Percentiles rank a stretch among this genome's conserved stretches.
Evolutionary conservation across 2,329 filamentous ascomycete species (phyloP).

Genomic region (Microdochium trichocladiopsis): DNA sequence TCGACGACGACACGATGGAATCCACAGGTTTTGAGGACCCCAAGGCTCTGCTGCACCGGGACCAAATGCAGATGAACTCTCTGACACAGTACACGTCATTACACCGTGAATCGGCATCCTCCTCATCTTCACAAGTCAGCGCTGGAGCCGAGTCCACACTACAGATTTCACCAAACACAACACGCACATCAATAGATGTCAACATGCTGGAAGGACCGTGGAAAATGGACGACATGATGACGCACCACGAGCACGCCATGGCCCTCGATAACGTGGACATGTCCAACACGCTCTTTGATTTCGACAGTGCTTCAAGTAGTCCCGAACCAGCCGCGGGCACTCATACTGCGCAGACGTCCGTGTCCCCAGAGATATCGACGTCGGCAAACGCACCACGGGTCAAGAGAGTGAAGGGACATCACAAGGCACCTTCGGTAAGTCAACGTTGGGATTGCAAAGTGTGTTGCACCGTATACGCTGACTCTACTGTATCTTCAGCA

Average conservation of each 20-base stretch:
- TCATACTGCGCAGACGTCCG: slow-evolving; percentile 4
- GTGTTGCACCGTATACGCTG: too few relatives aligned
- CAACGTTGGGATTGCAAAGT: too few relatives aligned
- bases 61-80: slow-evolving; percentile 2
- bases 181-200: slow-evolving; percentile 17
- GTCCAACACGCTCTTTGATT: slow-evolving; percentile 44
- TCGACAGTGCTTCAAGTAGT: slow-evolving; percentile 52
- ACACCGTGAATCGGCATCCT: slow-evolving; percentile 21
- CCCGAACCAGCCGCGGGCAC: slow-evolving; percentile 28
- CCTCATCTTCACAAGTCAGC: slow-evolving; percentile 7
- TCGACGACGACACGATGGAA: slow-evolving; percentile 15
- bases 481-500: slow-evolving; percentile 28
- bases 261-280: slow-evolving; percentile 12
- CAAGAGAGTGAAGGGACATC: slow-evolving; percentile 18
- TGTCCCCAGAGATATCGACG: slow-evolving; percentile 8
- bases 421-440: slow-evolving; percentile 18
- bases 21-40: slow-evolving; percentile 8
- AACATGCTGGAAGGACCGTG: background rate
- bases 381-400: slow-evolving; percentile 7
- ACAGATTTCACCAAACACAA: slow-evolving; percentile 13
- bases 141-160: slow-evolving; percentile 5
- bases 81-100: slow-evolving; percentile 6
- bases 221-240: background rate
- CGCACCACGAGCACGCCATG: slow-evolving; percentile 5
- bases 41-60: slow-evolving; percentile 8